These are phyloP conservation scores for Scheffersomyces quercinus DNA, from an alignment of 1,139 yeast species.

Conservation along the genomic window DNA sequence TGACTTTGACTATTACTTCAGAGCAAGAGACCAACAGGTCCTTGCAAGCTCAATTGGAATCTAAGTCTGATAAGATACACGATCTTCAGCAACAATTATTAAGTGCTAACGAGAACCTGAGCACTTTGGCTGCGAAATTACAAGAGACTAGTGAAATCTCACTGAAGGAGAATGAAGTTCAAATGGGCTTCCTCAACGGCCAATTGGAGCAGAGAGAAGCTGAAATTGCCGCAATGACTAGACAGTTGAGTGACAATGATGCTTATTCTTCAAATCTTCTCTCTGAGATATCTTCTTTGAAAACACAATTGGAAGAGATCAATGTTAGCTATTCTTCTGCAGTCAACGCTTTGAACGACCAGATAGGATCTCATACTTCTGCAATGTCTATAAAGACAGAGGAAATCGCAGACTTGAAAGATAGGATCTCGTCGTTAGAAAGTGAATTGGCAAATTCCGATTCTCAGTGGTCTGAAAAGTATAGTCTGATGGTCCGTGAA, in stretches of 20 bases:
- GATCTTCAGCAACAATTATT: too few species aligned
- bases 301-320: neutral
- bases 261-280: neutral
- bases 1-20: too few species aligned
- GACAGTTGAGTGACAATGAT: neutral
- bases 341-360: neutral
- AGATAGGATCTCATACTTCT: neutral
- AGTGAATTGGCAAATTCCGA: slow-evolving; percentile 5
- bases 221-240: neutral
- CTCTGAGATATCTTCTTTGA: neutral
- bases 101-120: too few species aligned
- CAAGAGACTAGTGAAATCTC: neutral
- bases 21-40: too few species aligned
- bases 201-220: neutral
- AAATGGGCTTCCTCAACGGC: neutral
- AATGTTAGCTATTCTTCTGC: neutral
- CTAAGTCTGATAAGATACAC: too few species aligned
- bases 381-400: slow-evolving; percentile 10
- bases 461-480: slow-evolving; percentile 10
- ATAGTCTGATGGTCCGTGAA: slow-evolving; percentile 5
- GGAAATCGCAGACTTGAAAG: slow-evolving; percentile 2
- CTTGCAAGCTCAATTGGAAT: too few species aligned
- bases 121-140: neutral
- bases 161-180: neutral
- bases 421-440: neutral